Base-by-base conservation (phyloP, 768 basidiomycete genomes). In the Boletus rufocinnamomeus region DNA sequence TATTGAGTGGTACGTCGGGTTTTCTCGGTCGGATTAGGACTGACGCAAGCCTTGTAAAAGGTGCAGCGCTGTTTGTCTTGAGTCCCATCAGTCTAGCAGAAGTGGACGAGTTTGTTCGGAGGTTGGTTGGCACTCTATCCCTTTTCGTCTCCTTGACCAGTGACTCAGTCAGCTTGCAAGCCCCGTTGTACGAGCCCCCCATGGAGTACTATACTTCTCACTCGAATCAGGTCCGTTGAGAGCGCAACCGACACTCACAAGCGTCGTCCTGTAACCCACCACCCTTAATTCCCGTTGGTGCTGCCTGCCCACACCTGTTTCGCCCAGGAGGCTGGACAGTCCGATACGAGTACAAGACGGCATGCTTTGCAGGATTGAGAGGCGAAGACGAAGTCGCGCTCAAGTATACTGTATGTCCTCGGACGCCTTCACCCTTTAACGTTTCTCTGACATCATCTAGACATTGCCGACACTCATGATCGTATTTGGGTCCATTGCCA, bases 281-380 rank as follows among this genome's bases (percentile, higher is more conserved):
- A n/a, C 76, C 84, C 4, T 64, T 80, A 19, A 73, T 78, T 23
- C 79, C 82, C 4, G 56, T 81, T 8, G 82, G 79, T 6, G 37
- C 64, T 21, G 57, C 72, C 4, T 61, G 25, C 27, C 72, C 82
- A 1, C 84, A 87, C 19, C 85, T 88, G 1, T 75, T 97, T 6
- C 79, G 90, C 30, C 83, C 88, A 1, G 88, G 93, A 72, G 95
- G 95, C 0, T 99, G 95, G 96, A 93, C 91, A 0, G 94, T 96
- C 21, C 80, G 97, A 32, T 98, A 98, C 68, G 95, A 98, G 70
- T 98, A 94, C 79, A 99, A 98, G 75, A 91, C 95, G 83, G 97
- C 90, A 0, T 89, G 90, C 65, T 98, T 98, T 72, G 94, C 96
- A 0, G 96, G 98, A 73, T 94, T 98, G 68, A 77, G 95, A 57